phyloP scores from a whole-genome alignment of 352 stramenopile species.

The Globisporangium cederbergense region DNA sequence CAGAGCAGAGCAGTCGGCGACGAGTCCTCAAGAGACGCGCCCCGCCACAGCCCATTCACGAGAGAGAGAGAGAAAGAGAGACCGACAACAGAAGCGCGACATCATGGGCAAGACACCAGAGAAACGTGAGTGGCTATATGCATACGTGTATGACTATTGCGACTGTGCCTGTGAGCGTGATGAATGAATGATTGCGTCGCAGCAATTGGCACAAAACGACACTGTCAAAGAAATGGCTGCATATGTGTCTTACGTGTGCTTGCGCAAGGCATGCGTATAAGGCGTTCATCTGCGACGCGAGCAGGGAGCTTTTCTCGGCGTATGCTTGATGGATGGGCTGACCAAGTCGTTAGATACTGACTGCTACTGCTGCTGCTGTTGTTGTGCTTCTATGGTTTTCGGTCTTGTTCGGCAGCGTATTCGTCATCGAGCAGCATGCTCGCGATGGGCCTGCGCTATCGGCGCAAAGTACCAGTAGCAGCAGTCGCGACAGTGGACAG shows the following conservation, averaged over 20 bases:
- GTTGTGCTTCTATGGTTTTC: background rate
- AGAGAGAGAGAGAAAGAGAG: background rate
- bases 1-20: background rate
- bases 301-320: background rate
- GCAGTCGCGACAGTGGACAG: conserved; percentile 6
- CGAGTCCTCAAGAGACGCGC: conserved; percentile 15
- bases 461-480: conserved; percentile 36
- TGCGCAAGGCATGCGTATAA: too few species aligned
- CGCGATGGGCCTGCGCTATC: conserved; percentile 39
- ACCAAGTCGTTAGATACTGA: background rate
- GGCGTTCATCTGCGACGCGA: background rate
- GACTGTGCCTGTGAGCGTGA: background rate
- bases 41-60: background rate
- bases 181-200: background rate
- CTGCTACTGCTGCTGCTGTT: background rate
- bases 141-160: background rate
- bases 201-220: too few species aligned
- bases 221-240: background rate
- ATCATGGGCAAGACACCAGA: conserved; percentile 54
- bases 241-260: background rate
- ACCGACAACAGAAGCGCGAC: background rate
- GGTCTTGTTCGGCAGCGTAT: background rate
- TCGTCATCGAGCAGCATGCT: conserved; percentile 6
- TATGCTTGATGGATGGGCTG: conserved; percentile 1
- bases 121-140: conserved; percentile 23